Evolutionary conservation across 495 filamentous ascomycete genomes (phyloP).

Genomic region (Cercophora sp.): DNA sequence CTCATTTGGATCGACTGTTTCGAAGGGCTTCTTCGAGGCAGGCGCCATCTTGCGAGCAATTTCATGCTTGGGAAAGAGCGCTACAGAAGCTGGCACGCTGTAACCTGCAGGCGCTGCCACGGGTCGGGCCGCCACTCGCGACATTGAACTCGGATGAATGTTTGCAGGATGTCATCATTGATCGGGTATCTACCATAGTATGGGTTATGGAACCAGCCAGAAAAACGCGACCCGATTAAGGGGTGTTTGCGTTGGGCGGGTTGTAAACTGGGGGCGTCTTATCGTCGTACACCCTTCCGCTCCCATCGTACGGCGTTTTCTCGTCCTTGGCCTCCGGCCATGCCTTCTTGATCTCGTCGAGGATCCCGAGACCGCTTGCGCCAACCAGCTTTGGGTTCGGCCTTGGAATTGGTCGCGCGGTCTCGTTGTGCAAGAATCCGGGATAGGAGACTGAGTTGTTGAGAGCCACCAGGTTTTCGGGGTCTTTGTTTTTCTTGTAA

Average conservation of each 20-base stretch:
- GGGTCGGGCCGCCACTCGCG: too few species aligned
- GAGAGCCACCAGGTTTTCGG: slow-evolving; percentile 52
- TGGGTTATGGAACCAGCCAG: too few species aligned
- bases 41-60: too few species aligned
- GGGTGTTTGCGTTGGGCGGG: slow-evolving; percentile 10
- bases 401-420: slow-evolving; percentile 24
- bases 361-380: slow-evolving; percentile 38
- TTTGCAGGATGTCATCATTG: background rate
- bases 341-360: slow-evolving; percentile 22
- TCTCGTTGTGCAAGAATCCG: slow-evolving; percentile 47
- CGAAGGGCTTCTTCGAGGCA: too few species aligned
- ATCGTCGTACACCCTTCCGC: slow-evolving; percentile 42
- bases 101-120: too few species aligned
- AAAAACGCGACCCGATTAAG: too few species aligned
- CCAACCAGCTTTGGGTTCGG: slow-evolving; percentile 44
- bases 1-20: too few species aligned
- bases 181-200: background rate
- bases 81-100: too few species aligned
- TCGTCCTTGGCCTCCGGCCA: slow-evolving; percentile 25
- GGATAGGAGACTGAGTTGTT: slow-evolving; percentile 63
- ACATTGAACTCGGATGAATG: too few species aligned
- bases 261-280: slow-evolving; percentile 27
- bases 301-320: slow-evolving; percentile 47
- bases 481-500: slow-evolving; percentile 54
- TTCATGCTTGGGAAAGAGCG: too few species aligned